Evolutionary conservation across 1,284 basidiomycete species (phyloP), one percentile per base, ranked within the genome.

Genomic region (Moniliella sp.): DNA sequence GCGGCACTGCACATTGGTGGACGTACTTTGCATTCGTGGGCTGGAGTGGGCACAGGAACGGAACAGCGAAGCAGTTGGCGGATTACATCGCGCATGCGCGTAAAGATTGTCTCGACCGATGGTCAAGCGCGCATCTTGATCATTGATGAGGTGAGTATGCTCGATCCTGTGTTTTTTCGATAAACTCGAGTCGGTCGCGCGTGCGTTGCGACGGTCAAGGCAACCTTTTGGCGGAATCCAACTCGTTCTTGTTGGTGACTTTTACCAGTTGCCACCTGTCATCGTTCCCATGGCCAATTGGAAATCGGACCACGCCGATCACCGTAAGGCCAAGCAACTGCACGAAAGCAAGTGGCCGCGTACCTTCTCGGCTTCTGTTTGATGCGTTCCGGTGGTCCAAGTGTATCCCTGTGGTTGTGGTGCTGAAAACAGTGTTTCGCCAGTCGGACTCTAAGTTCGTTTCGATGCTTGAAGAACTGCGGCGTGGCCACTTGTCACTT

Each of bases 181-280:
- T 54, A 86, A 86, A 49, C 67, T 94, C 35, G 73, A 73, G 25
- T 64, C 69, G 15, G 71, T 83, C 31, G 79, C 70, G 8, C 64
- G 67, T 16, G 62, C 64, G 0, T 39, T 82, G 14, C 69, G 80
- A 45, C n/a, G n/a, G n/a, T n/a, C n/a, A n/a, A 75, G 74, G 50
- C 72, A 65, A 35, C 42, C 86, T 0, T 97, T 93, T 43, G 88
- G 91, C n/a, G 86, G 86, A 1, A 86, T 97, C 18, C 74, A 86
- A 75, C 64, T 97, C 37, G 72, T 86, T 40, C 68, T 91, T 9
- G 84, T 82, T 1, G 86, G 86, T 15, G 86, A 94, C 57, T 94
- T 94, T 63, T 91, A 82, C 63, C 86, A 97, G 61, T 67, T 97
- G 4, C 88, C 88, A 1, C 88, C 88, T 0, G 83, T 97, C 4